A percentile compares a stretch with the other conserved stretches of the same genome.
phyloP scores from a whole-genome alignment of 441 rosid genomes.

The Erodium trifolium region DNA sequence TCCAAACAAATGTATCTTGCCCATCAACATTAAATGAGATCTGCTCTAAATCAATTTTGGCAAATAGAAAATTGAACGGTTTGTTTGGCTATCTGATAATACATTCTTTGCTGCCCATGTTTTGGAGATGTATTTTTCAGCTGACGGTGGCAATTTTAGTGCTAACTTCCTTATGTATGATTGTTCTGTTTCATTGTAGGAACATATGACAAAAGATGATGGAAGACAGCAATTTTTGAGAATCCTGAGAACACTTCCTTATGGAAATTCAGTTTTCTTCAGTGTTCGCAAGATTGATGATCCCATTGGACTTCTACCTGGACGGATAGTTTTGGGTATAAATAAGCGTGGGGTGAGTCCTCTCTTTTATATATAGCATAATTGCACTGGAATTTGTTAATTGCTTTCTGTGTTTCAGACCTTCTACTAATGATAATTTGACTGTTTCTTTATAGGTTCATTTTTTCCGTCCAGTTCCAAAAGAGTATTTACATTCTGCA shows the following conservation, averaged over 20 bases:
- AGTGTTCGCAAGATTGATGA: slow-evolving; percentile 94
- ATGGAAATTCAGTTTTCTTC: slow-evolving; percentile 90
- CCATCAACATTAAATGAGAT: not conserved
- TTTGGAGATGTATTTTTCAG: slow-evolving; percentile 5
- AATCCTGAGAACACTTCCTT: slow-evolving; percentile 72
- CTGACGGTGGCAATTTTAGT: slow-evolving; percentile 1
- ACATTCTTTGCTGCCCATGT: not conserved
- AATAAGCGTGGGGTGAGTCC: slow-evolving; percentile 92
- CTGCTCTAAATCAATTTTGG: too few relatives aligned
- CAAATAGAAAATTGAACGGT: too few relatives aligned
- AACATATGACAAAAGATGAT: slow-evolving; percentile 81
- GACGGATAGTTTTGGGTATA: slow-evolving; percentile 85
- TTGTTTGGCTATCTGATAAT: not conserved
- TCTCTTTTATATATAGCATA: slow-evolving; percentile 7
- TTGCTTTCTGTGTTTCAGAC: not conserved
- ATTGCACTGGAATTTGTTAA: not conserved
- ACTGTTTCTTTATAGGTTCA: slow-evolving; percentile 50
- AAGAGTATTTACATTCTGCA: slow-evolving; percentile 93
- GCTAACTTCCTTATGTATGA: not conserved
- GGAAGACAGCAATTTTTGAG: slow-evolving; percentile 95
- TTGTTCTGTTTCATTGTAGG: slow-evolving; percentile 37
- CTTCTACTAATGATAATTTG: slow-evolving; percentile 12
- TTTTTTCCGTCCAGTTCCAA: slow-evolving; percentile 96
- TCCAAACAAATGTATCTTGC: not conserved
- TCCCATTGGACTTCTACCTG: slow-evolving; percentile 97